Evolutionary conservation across 352 stramenopile genomes (phyloP).

Genomic region (Globisporangium apiculatum): DNA sequence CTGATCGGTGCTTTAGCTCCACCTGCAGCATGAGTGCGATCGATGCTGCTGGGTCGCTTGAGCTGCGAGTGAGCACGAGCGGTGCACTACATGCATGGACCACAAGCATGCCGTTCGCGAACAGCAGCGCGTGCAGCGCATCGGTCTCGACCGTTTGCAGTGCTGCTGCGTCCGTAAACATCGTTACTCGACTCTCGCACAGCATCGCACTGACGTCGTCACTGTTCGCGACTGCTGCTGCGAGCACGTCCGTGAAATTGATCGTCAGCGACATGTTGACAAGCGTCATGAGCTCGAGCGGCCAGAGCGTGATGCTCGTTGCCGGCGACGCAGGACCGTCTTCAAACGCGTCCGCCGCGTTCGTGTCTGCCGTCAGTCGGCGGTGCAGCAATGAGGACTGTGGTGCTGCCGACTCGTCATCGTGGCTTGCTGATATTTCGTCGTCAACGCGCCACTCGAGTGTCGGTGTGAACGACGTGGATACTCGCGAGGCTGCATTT

Average conservation of each 20-base stretch:
- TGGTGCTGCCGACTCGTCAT: not conserved
- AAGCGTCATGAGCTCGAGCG: not conserved
- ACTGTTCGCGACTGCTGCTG: not conserved
- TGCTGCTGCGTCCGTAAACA: conserved; percentile 1
- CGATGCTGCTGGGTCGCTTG: not conserved
- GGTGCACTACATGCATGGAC: conserved; percentile 5
- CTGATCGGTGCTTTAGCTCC: not conserved
- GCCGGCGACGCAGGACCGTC: not conserved
- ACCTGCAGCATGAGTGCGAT: conserved; percentile 5
- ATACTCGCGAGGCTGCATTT: too few relatives aligned
- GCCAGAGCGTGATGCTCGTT: conserved; percentile 3
- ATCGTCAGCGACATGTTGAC: not conserved
- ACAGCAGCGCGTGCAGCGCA: not conserved
- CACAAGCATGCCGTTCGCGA: conserved; percentile 1
- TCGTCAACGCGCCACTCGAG: not conserved
- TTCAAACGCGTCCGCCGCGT: not conserved
- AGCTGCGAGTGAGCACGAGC: not conserved
- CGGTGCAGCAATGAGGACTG: not conserved
- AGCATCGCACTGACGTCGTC: not conserved
- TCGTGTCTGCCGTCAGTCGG: not conserved
- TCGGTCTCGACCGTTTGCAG: not conserved
- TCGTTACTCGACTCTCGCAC: conserved; percentile 7
- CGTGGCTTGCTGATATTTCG: not conserved
- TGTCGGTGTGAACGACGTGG: not conserved
- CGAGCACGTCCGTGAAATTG: conserved; percentile 3